Base-by-base conservation (phyloP, 2,329 filamentous ascomycete species). In the Lachnellula hyalina region DNA sequence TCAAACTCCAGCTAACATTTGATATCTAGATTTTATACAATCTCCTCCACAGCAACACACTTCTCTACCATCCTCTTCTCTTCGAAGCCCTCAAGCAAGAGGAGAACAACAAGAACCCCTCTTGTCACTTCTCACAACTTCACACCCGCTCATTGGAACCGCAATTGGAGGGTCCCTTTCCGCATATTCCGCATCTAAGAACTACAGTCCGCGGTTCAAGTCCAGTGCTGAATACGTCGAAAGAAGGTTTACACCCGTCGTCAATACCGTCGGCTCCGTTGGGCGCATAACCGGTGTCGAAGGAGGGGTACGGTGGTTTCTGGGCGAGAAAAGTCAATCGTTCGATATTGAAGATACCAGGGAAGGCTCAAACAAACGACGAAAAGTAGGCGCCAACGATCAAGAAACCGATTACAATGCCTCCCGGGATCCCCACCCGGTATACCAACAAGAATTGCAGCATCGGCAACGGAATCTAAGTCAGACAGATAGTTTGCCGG, bases 171-270 rank as follows among this genome's bases (percentile, higher is more conserved):
- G 86, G 51, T 93, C 91, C 0, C 81, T 93, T 7, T 90, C 88
- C 1, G 90, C 89, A 1, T 97, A 97, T 70, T 86, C 87, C 28
- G 86, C 82, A 2, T 91, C 89, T 11, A 96, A 97, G 72, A 90
- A 92, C 63, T 95, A 93, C 66, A 95, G 90, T 1, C 91, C 93
- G 0, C 82, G 88, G 2, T 90, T 96, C 68, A 91, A 89, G 70
- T 88, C 89, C n/a, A 84, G 91, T 57, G 93, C 90, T 48, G 90
- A 96, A 69, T 90, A 95, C 65, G 85, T 96, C 19, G 93, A 97
- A 71, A 86, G 89, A 47, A 93, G 90, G 63, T 83, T 96, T 50
- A 89, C 87, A 1, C 91, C 90, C 1, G 84, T 96, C 51, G 89
- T 89, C 51, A 94, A 89, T 67, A 94, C 90, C 0, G 89, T 96